A percentile compares a stretch with the other conserved stretches of the same genome.
phyloP scores from a whole-genome alignment of 306 rosid genomes.

The Medicago arabica region DNA sequence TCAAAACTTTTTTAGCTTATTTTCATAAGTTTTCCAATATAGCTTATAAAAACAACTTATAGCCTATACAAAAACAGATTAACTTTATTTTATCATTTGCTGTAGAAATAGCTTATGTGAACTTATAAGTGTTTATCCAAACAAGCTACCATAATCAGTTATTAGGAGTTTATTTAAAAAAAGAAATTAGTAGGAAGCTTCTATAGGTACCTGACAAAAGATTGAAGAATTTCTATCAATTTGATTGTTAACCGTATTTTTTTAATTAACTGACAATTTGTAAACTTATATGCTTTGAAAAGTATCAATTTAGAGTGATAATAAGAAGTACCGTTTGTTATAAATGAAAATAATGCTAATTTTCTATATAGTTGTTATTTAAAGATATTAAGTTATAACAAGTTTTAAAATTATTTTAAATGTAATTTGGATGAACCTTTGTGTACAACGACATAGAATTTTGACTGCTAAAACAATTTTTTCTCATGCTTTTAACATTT shows the following conservation, averaged over 20 bases:
- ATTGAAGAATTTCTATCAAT: background rate
- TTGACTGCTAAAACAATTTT: background rate
- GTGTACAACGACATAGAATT: background rate
- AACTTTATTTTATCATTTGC: no score
- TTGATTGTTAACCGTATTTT: background rate
- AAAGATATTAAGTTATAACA: background rate
- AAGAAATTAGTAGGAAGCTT: background rate
- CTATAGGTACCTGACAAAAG: background rate
- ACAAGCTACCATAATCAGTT: background rate
- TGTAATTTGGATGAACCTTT: background rate
- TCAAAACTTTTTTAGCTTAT: no score
- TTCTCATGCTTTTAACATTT: background rate
- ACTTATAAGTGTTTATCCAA: no score
- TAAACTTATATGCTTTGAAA: background rate
- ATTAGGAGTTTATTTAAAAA: background rate
- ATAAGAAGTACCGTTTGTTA: no score
- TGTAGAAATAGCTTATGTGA: no score
- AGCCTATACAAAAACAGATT: no score
- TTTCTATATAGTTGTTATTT: background rate
- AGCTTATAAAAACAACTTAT: no score
- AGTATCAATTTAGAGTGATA: background rate
- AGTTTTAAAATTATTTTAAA: background rate
- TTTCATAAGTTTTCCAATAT: no score
- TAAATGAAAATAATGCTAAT: background rate
- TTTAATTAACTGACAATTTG: background rate